Conservation (phyloP, 805 yeast species). For the Maudiozyma saulgeensis region DNA sequence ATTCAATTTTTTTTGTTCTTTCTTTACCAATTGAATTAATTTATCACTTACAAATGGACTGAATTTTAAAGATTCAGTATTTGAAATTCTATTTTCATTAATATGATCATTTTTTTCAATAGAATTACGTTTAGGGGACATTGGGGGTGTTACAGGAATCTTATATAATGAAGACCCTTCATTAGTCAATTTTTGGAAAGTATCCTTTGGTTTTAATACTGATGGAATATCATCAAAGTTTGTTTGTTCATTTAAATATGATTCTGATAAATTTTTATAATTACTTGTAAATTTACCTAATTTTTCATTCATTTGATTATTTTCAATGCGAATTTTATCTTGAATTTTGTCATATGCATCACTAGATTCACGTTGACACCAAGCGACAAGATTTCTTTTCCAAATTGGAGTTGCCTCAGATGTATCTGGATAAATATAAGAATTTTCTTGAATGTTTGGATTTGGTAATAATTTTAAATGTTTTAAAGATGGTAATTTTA, state of each 20-base stretch:
- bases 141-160: conserved; percentile 28
- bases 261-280: neutral
- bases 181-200: conserved; percentile 18
- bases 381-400: conserved; percentile 24
- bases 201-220: conserved; percentile 22
- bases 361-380: conserved; percentile 29
- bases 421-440: conserved; percentile 29
- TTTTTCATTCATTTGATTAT: conserved; percentile 1
- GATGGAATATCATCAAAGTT: conserved; percentile 12
- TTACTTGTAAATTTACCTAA: neutral
- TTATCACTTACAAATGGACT: conserved; percentile 12
- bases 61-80: conserved; percentile 4
- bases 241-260: neutral
- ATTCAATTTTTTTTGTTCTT: conserved; percentile 3
- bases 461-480: conserved; percentile 26
- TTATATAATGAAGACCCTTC: conserved; percentile 4
- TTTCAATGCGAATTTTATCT: conserved; percentile 1
- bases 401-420: conserved; percentile 25
- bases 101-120: neutral
- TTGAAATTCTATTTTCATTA: neutral
- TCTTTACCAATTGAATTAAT: conserved; percentile 25
- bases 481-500: conserved; percentile 24
- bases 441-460: conserved; percentile 23
- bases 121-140: conserved; percentile 11
- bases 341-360: conserved; percentile 23